Conservation (phyloP, 305 asterid species). For the Striga hermonthica region DNA sequence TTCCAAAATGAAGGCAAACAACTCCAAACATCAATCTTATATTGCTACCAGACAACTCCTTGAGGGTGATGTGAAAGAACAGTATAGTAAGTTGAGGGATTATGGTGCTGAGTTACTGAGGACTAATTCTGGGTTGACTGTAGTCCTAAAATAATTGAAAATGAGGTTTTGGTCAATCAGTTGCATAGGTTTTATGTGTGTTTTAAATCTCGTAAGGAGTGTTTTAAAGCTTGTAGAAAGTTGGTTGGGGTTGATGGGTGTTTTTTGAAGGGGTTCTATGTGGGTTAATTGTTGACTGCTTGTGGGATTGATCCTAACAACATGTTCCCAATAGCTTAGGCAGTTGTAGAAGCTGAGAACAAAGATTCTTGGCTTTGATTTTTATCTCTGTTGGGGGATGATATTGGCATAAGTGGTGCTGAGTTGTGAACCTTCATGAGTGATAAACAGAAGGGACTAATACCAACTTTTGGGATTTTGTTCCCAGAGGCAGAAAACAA, state of each 20-base stretch:
- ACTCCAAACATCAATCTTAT: too few species aligned
- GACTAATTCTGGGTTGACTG: too few species aligned
- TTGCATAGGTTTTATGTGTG: not conserved
- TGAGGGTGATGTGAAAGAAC: too few species aligned
- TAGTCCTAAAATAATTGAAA: too few species aligned
- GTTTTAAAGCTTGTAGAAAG: constrained; percentile 2
- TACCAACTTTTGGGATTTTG: not conserved
- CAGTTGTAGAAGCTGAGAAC: not conserved
- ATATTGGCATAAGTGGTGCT: too few species aligned
- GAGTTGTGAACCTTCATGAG: not conserved
- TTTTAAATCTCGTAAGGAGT: not conserved
- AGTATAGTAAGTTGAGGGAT: too few species aligned
- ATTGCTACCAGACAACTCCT: too few species aligned
- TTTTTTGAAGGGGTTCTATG: not conserved
- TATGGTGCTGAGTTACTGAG: too few species aligned
- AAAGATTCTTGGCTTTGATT: not conserved
- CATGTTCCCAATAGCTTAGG: constrained; percentile 1
- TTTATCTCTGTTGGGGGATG: not conserved
- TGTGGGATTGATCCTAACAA: constrained; percentile 2
- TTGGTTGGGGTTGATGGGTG: not conserved
- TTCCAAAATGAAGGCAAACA: too few species aligned
- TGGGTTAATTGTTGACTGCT: not conserved
- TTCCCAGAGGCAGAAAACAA: not conserved
- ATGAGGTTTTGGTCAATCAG: too few species aligned
- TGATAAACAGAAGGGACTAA: not conserved